Conservation (phyloP, 345 rosid species). For the Theobroma cacao region DNA sequence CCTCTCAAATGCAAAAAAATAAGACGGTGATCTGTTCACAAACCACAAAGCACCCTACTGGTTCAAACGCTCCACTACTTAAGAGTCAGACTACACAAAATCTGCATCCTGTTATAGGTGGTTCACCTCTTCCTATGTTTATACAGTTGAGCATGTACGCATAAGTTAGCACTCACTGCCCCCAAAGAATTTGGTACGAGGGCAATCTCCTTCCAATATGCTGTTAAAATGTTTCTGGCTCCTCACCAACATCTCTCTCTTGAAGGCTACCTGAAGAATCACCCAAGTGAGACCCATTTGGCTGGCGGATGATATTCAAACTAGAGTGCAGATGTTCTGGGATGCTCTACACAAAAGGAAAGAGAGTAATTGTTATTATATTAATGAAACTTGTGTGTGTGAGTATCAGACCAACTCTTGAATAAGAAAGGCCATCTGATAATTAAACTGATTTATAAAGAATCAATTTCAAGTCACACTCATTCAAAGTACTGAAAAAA, state of each 20-base stretch:
- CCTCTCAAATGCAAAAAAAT: slow-evolving; percentile 15
- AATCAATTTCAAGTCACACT: neutral
- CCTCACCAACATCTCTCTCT: slow-evolving; percentile 20
- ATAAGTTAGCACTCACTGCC: slow-evolving; percentile 30
- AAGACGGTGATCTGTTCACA: slow-evolving; percentile 4
- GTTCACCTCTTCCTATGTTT: slow-evolving; percentile 36
- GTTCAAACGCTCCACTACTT: slow-evolving; percentile 1
- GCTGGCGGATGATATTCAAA: slow-evolving; percentile 40
- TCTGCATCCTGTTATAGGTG: slow-evolving; percentile 25
- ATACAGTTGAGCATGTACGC: slow-evolving; percentile 36
- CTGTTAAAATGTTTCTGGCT: slow-evolving; percentile 22
- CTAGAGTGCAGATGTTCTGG: slow-evolving; percentile 40
- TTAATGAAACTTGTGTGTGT: neutral
- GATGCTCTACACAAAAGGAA: slow-evolving; percentile 26
- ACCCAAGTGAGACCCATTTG: slow-evolving; percentile 25
- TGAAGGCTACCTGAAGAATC: slow-evolving; percentile 32
- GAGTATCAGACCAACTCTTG: neutral
- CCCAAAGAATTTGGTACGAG: slow-evolving; percentile 9
- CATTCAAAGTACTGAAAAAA: neutral
- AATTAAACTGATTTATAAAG: neutral
- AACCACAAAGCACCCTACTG: slow-evolving; percentile 21
- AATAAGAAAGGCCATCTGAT: neutral
- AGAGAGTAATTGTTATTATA: too few relatives aligned
- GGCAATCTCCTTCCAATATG: slow-evolving; percentile 13
- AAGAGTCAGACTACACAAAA: slow-evolving; percentile 35